Evolutionary conservation across 2,329 filamentous ascomycete species (phyloP).

Genomic region (Apiospora malaysiana): DNA sequence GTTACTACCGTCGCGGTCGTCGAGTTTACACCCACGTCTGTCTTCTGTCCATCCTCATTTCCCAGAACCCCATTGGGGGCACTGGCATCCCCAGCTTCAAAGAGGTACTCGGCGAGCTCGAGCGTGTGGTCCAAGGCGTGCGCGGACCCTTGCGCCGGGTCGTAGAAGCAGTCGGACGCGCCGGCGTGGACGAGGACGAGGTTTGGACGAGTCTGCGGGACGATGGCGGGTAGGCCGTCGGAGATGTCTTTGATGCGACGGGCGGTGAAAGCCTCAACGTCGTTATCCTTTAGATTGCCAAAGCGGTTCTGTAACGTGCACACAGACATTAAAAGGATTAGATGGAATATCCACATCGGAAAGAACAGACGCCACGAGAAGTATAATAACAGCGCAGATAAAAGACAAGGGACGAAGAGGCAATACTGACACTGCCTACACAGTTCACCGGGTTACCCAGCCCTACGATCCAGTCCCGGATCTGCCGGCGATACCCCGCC

Average conservation of each 20-base stretch:
- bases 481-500: constrained; percentile 28
- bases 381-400: not conserved
- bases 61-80: too few species aligned
- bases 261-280: constrained; percentile 36
- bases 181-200: constrained; percentile 37
- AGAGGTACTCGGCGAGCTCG: constrained; percentile 35
- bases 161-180: constrained; percentile 38
- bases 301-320: constrained; percentile 27
- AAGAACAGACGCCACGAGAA: not conserved
- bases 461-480: constrained; percentile 31
- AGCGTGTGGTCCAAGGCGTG: constrained; percentile 34
- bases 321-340: not conserved
- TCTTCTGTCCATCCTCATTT: not conserved
- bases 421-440: constrained; percentile 29
- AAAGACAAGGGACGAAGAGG: not conserved
- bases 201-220: constrained; percentile 36
- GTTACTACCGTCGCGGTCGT: constrained; percentile 2
- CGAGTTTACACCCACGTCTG: not conserved
- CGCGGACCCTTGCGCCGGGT: constrained; percentile 33
- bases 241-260: constrained; percentile 35
- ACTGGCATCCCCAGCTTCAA: constrained; percentile 27
- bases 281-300: constrained; percentile 38
- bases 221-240: constrained; percentile 32
- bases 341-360: not conserved
- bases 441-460: constrained; percentile 32